These are phyloP conservation scores for Wickerhamomyces xylosicus DNA, from an alignment of 805 yeast species.

Conservation along the genomic window DNA sequence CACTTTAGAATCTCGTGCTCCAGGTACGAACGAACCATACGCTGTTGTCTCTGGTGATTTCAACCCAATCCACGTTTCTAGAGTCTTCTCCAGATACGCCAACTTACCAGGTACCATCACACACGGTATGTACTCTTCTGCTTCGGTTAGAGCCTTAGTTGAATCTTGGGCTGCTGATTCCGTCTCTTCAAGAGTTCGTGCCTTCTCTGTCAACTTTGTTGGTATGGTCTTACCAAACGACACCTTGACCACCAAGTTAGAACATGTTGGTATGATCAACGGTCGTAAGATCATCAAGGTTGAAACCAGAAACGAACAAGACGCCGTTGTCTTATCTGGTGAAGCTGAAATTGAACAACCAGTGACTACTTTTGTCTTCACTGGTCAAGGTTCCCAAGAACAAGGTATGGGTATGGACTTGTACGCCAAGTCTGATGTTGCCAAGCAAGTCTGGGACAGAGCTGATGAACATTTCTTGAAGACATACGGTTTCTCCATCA, in stretches of 20 bases:
- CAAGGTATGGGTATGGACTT: slow-evolving; percentile 99
- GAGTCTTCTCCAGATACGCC: slow-evolving; percentile 90
- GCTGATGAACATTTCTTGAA: slow-evolving; percentile 89
- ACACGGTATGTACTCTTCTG: slow-evolving; percentile 98
- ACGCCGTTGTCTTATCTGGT: slow-evolving; percentile 78
- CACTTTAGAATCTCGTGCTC: slow-evolving; percentile 57
- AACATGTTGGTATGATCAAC: slow-evolving; percentile 97
- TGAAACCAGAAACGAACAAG: slow-evolving; percentile 75
- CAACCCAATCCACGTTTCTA: slow-evolving; percentile 96
- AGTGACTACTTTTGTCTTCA: slow-evolving; percentile 89
- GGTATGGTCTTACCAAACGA: slow-evolving; percentile 99
- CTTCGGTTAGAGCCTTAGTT: slow-evolving; percentile 87
- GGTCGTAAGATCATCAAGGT: slow-evolving; percentile 97
- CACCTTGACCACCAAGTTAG: slow-evolving; percentile 73
- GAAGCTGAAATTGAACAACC: slow-evolving; percentile 99
- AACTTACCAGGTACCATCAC: slow-evolving; percentile 95
- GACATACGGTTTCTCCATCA: slow-evolving; percentile 94
- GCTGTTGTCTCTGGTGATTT: slow-evolving; percentile 97
- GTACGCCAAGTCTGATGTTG: slow-evolving; percentile 83
- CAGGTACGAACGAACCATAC: slow-evolving; percentile 92
- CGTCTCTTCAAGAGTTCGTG: slow-evolving; percentile 91
- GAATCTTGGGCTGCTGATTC: slow-evolving; percentile 99
- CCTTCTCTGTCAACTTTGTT: slow-evolving; percentile 80
- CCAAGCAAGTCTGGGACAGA: slow-evolving; percentile 93
- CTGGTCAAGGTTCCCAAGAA: slow-evolving; percentile 99